Conservation (phyloP, 768 basidiomycete genomes). For the Kwoniella sp. region DNA sequence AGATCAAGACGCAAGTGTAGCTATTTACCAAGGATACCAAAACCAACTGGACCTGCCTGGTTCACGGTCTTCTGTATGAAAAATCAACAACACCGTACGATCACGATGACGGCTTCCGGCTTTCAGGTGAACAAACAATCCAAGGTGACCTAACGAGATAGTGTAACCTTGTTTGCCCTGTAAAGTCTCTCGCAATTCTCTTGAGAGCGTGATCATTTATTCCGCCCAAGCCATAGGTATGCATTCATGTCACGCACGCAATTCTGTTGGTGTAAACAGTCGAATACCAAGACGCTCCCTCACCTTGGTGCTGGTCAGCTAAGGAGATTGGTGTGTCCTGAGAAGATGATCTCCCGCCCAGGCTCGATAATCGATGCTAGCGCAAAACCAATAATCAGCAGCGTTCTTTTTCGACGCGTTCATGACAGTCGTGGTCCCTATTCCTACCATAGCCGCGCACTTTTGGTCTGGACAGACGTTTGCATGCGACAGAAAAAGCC, state of each 20-base stretch:
- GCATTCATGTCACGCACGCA: constrained; percentile 13
- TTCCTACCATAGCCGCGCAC: too few relatives aligned
- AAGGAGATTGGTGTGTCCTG: background rate
- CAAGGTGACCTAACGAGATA: background rate
- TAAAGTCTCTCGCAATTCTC: background rate
- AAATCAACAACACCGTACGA: background rate
- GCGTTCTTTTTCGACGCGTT: background rate
- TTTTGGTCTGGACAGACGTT: background rate
- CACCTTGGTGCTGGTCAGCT: background rate
- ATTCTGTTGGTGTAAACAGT: too few relatives aligned
- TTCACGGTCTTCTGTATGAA: background rate
- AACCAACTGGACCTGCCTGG: constrained; percentile 7
- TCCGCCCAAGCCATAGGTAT: background rate
- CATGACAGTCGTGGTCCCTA: too few relatives aligned
- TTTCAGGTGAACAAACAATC: background rate
- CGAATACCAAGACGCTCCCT: background rate
- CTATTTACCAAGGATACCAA: constrained; percentile 1
- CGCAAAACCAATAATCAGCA: constrained; percentile 6
- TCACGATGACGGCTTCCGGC: background rate
- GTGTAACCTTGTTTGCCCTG: background rate
- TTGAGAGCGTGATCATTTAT: background rate
- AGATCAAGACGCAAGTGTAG: background rate
- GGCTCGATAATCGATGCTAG: background rate
- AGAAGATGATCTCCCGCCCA: background rate
- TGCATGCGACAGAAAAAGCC: background rate